phyloP scores from a whole-genome alignment of 164 flowering plant genomes.

The Macadamia integrifolia region DNA sequence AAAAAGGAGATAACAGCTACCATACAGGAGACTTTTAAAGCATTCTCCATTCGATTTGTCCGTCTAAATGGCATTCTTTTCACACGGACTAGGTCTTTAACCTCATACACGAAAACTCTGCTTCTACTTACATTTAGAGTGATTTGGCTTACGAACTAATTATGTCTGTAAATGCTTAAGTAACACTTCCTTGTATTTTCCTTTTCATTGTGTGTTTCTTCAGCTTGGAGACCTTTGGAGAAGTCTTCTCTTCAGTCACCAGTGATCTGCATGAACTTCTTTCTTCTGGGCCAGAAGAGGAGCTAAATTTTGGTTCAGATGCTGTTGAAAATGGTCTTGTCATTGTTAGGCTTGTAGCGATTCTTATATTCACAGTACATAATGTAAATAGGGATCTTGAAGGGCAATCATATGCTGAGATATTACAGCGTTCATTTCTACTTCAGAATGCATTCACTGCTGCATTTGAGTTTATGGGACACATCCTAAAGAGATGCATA shows the following conservation, averaged over 20 bases:
- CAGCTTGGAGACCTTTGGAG: constrained; percentile 65
- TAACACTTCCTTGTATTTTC: background rate
- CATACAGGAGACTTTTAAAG: constrained; percentile 29
- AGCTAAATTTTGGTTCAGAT: constrained; percentile 50
- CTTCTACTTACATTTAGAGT: background rate
- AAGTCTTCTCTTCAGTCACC: constrained; percentile 40
- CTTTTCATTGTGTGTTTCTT: background rate
- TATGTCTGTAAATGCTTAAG: too few relatives aligned
- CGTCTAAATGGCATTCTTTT: constrained; percentile 80
- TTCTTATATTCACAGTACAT: constrained; percentile 78
- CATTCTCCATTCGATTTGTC: constrained; percentile 52
- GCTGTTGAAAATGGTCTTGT: constrained; percentile 46
- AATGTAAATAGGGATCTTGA: constrained; percentile 65
- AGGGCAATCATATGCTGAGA: constrained; percentile 86
- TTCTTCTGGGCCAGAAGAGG: constrained; percentile 53
- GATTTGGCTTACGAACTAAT: too few relatives aligned
- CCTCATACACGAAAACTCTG: background rate
- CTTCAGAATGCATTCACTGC: constrained; percentile 84
- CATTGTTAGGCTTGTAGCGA: constrained; percentile 65
- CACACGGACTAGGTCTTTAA: constrained; percentile 61
- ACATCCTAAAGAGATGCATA: constrained; percentile 49
- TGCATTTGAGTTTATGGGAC: constrained; percentile 71
- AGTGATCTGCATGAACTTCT: constrained; percentile 45
- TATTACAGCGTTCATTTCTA: constrained; percentile 75
- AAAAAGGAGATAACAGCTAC: constrained; percentile 23